Evolutionary conservation across 176 grass and related monocot genomes (phyloP).

Genomic region (Bonia amplexicaulis): DNA sequence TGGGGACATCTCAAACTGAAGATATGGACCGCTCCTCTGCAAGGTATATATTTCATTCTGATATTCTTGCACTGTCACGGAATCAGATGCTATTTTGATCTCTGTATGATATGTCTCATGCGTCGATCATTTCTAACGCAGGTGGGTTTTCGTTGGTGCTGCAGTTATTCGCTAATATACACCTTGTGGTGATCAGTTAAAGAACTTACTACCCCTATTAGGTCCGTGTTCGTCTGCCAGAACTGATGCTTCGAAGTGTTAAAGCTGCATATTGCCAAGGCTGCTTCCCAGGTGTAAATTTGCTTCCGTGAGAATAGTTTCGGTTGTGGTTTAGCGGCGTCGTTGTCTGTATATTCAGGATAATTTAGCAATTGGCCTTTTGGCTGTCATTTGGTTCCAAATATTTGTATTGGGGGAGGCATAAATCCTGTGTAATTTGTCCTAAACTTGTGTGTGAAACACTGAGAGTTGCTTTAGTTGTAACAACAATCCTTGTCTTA

Average conservation of each 20-base stretch:
- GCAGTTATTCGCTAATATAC: not conserved
- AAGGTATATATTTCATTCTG: constrained; percentile 15
- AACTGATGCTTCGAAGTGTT: constrained; percentile 20
- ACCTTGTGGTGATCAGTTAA: constrained; percentile 1
- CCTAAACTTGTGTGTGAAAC: not conserved
- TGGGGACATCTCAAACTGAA: constrained; percentile 59
- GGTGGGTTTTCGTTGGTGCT: not conserved
- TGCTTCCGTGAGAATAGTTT: constrained; percentile 35
- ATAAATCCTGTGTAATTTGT: constrained; percentile 21
- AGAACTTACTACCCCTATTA: constrained; percentile 22
- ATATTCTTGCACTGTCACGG: not conserved
- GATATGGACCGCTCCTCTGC: not conserved
- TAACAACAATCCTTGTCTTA: not conserved
- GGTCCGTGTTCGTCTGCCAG: constrained; percentile 17
- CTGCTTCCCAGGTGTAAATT: constrained; percentile 41
- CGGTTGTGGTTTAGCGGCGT: constrained; percentile 16
- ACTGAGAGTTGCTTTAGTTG: not conserved
- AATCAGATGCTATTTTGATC: not conserved
- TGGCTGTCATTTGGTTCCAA: constrained; percentile 25
- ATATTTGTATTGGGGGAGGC: constrained; percentile 36
- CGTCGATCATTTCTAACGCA: not conserved
- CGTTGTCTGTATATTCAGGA: constrained; percentile 40
- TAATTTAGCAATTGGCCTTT: constrained; percentile 37
- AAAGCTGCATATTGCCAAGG: not conserved
- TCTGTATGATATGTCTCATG: not conserved